A percentile compares a stretch with the other conserved stretches of the same genome.
Evolutionary conservation across 2,329 filamentous ascomycete species (phyloP).

Genomic region (Samsoniella hepiali): DNA sequence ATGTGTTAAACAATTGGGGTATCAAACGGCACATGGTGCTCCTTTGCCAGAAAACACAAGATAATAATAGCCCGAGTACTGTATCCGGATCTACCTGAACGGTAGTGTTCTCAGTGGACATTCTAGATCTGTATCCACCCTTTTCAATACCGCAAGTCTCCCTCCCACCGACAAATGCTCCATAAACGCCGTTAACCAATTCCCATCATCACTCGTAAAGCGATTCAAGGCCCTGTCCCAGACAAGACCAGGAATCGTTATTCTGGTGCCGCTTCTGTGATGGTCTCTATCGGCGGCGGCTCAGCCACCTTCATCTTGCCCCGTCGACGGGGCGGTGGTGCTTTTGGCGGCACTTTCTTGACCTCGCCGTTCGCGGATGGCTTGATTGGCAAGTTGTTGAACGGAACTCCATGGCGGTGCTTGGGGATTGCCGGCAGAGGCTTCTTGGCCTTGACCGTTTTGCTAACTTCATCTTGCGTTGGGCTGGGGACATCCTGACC

Average conservation of each 20-base stretch:
- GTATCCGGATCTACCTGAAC: background rate
- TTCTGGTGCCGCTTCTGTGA: constrained; percentile 25
- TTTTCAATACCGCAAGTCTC: background rate
- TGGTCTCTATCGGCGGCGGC: constrained; percentile 29
- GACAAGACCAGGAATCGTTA: background rate
- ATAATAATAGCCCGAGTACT: background rate
- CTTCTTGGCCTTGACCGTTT: constrained; percentile 40
- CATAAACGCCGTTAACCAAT: background rate
- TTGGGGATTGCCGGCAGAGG: constrained; percentile 53
- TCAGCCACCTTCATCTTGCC: constrained; percentile 40
- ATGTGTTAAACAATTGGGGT: constrained; percentile 10
- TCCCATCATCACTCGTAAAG: background rate
- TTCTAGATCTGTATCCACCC: background rate
- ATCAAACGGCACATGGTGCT: constrained; percentile 2
- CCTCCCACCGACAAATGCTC: background rate
- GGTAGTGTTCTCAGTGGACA: background rate
- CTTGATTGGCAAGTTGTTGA: constrained; percentile 32
- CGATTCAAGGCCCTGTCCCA: background rate
- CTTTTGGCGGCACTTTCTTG: constrained; percentile 45
- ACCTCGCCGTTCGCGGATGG: constrained; percentile 28
- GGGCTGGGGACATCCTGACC: constrained; percentile 26
- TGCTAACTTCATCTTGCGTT: constrained; percentile 24
- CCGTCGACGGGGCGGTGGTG: constrained; percentile 44
- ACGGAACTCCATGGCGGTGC: constrained; percentile 52
- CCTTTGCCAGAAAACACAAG: too few relatives aligned